Evolutionary conservation across 2,329 filamentous ascomycete genomes (phyloP).

Genomic region (Cytospora piceae): DNA sequence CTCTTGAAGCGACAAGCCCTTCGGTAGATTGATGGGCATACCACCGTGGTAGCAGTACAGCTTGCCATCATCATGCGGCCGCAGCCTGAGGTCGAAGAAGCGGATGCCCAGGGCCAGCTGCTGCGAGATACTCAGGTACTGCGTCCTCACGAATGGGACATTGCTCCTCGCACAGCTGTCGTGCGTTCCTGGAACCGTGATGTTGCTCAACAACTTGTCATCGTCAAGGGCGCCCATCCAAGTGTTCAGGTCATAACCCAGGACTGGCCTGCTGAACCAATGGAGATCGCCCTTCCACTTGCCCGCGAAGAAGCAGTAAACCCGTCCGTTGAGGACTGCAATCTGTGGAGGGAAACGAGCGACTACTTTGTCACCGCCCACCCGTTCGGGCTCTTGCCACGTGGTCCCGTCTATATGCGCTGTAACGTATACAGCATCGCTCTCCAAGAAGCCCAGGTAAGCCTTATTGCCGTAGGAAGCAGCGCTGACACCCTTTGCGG

Average conservation of each 20-base stretch:
- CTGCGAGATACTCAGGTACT: slow-evolving; percentile 63
- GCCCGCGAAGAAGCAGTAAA: slow-evolving; percentile 30
- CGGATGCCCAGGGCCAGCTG: slow-evolving; percentile 73
- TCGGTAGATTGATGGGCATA: slow-evolving; percentile 70
- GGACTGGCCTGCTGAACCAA: slow-evolving; percentile 42
- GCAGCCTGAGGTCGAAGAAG: slow-evolving; percentile 71
- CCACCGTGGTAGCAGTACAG: slow-evolving; percentile 72
- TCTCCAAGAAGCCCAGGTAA: slow-evolving; percentile 27
- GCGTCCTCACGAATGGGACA: slow-evolving; percentile 70
- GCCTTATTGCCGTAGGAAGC: slow-evolving; percentile 27
- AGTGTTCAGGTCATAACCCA: slow-evolving; percentile 45
- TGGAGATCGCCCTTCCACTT: slow-evolving; percentile 38
- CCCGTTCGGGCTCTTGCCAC: slow-evolving; percentile 18
- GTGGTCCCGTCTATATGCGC: slow-evolving; percentile 18
- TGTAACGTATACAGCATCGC: slow-evolving; percentile 24
- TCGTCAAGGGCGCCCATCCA: slow-evolving; percentile 69
- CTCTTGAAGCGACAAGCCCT: slow-evolving; percentile 61
- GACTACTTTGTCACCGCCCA: slow-evolving; percentile 10
- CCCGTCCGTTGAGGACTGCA: slow-evolving; percentile 25
- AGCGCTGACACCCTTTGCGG: slow-evolving; percentile 24
- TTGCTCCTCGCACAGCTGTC: slow-evolving; percentile 55
- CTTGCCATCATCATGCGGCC: slow-evolving; percentile 42
- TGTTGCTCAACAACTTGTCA: slow-evolving; percentile 59
- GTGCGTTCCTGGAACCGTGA: slow-evolving; percentile 75
- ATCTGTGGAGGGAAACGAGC: slow-evolving; percentile 27